Base-by-base conservation (phyloP, 2,329 filamentous ascomycete genomes). In the Verticillium isaacii region DNA sequence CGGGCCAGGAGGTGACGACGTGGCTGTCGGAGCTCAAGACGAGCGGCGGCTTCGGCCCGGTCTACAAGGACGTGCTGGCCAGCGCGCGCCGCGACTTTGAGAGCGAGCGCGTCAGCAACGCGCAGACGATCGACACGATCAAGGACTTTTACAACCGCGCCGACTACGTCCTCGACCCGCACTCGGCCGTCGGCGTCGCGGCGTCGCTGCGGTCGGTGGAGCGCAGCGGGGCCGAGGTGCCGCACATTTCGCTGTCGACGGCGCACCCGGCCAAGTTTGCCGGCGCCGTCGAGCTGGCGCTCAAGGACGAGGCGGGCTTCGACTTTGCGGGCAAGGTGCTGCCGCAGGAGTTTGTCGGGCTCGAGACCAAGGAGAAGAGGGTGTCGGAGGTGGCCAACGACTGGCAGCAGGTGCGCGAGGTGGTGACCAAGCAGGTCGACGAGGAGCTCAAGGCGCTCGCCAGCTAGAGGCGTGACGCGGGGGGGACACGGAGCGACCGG, bases 261-360 rank as follows among this genome's bases (percentile, higher is more conserved):
- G 95, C 95, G 2, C 95, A 99, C 75, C 94, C 95, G 0, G 95
- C 94, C 64, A 99, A 99, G 76, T 99, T 99, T 71, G 88, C 90
- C 0, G 86, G 86, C 36, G 93, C 93, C 0, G 94, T 99, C 1
- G 89, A 93, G 68, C 74, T 90, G 57, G 93, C 94, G 0, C 80
- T 98, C 63, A 84, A 87, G 66, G 84, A 84, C 9, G 82, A 91
- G 71, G 74, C 83, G n/a, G 87, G 83, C 1, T 97, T 96, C 69
- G 83, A 86, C 68, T 97, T 97, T 72, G 81, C 85, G 50, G 75
- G 82, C 65, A 85, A 89, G 65, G 90, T 98, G 1, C 81, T 96
- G 60, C 94, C 94, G 0, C 74, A 84, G 62, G 91, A 97, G 77
- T 95, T 97, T 71, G 78, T 89, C 37, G 94, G 91, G 0, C 78